Base-by-base conservation (phyloP, 805 yeast genomes). In the Lipomyces anomalus region DNA sequence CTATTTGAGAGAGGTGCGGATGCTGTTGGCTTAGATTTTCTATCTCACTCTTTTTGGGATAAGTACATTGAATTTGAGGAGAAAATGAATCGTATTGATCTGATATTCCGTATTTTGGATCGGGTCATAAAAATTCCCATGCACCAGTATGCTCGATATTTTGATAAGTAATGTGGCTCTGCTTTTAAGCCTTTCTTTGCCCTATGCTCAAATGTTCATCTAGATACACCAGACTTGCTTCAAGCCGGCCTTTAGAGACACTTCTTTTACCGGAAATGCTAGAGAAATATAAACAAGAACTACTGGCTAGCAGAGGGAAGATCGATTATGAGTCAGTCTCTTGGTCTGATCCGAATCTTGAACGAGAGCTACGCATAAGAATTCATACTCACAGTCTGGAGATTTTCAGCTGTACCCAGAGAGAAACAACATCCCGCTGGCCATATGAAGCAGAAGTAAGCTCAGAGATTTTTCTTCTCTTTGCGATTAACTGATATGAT, bases 31-130 rank as follows among this genome's bases (percentile, higher is more conserved):
- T 56, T 65, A 28, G 84, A 88, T 48, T 92, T 85, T 63, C 67
- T 81, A 50, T 73, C 94, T 1, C 94, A 88, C 61, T 70, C 79
- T 0, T 66, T 89, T 40, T 90, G 97, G 97, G 95, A 88, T 61
- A 70, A 74, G 43, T 80, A 78, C 50, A 63, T 90, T 21, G 81
- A 74, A 33, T 83, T 79, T 67, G 82, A 79, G 55, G 61, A 67
- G n/a, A 64, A 66, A 22, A 63, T 64, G 22, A 71, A 67, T 30
- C 61, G 73, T 3, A 57, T 69, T 2, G 61, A 63, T 2, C 57
- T 78, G 1, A 71, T 80, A 1, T 50, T 56, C 29, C 66, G 47
- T 64, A 80, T 38, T 62, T 78, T 33, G 59, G 60, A 34, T 2
- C 43, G 50, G 20, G 50, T 66, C 13, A 44, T 63, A 4, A 46